Evolutionary conservation across 192 early-diverging fungal genomes (phyloP).

Genomic region (Cetraspora pellucida): DNA sequence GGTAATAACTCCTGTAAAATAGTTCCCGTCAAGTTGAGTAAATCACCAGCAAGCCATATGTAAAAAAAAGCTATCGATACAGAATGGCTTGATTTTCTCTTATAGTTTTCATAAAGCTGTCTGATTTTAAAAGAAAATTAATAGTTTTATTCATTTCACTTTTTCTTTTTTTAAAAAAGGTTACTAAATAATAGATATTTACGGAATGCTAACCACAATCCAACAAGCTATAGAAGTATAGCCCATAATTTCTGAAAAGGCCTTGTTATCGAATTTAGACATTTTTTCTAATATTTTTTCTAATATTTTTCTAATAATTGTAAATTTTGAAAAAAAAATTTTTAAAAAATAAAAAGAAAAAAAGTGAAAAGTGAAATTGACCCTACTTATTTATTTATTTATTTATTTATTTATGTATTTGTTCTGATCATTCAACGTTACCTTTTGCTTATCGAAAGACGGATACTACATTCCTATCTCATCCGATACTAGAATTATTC

Average conservation of each 20-base stretch:
- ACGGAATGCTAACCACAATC: conserved; percentile 83
- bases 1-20: background rate
- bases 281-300: too few relatives aligned
- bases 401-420: too few relatives aligned
- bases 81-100: conserved; percentile 73
- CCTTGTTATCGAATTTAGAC: conserved; percentile 27
- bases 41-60: conserved; percentile 62
- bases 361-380: too few relatives aligned
- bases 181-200: conserved; percentile 40
- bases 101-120: conserved; percentile 79
- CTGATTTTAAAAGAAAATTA: conserved; percentile 36
- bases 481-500: too few relatives aligned
- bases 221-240: conserved; percentile 75
- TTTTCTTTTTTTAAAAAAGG: background rate
- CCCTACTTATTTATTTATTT: too few relatives aligned
- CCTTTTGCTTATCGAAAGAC: too few relatives aligned
- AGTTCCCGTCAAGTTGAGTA: background rate
- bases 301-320: too few relatives aligned
- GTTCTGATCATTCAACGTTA: too few relatives aligned
- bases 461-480: too few relatives aligned
- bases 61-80: conserved; percentile 70
- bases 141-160: background rate
- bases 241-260: conserved; percentile 58
- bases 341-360: too few relatives aligned
- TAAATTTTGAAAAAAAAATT: too few relatives aligned